Percentiles rank a stretch among this genome's conserved stretches.
phyloP scores from a whole-genome alignment of 2,329 filamentous ascomycete species.

The Ilyonectria mors-panacis region DNA sequence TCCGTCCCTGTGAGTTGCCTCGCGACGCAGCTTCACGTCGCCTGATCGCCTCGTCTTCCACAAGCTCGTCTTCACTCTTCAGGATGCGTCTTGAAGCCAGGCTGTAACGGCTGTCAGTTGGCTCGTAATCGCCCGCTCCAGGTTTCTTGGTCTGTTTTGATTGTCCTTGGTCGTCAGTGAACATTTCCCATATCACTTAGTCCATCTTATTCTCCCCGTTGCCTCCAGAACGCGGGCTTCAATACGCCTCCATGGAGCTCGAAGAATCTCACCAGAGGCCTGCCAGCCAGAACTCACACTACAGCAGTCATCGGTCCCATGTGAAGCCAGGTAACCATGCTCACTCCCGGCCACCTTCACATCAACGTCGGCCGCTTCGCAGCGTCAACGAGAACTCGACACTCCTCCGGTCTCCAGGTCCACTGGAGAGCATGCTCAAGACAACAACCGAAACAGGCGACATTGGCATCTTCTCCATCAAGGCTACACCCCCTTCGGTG shows the following conservation, averaged over 20 bases:
- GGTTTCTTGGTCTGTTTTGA: slow-evolving; percentile 40
- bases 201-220: slow-evolving; percentile 31
- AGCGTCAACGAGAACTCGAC: slow-evolving; percentile 60
- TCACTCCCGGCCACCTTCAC: slow-evolving; percentile 42
- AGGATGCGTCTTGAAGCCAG: slow-evolving; percentile 36
- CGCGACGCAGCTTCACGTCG: not conserved
- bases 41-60: not conserved
- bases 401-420: slow-evolving; percentile 65
- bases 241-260: slow-evolving; percentile 49
- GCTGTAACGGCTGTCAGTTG: slow-evolving; percentile 39
- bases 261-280: slow-evolving; percentile 51
- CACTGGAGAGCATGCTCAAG: slow-evolving; percentile 76
- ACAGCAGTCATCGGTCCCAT: slow-evolving; percentile 51
- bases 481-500: slow-evolving; percentile 48
- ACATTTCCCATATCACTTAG: slow-evolving; percentile 39
- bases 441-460: slow-evolving; percentile 78
- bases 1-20: slow-evolving; percentile 3
- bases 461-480: slow-evolving; percentile 73
- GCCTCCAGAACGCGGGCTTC: slow-evolving; percentile 20
- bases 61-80: slow-evolving; percentile 24
- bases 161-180: slow-evolving; percentile 36
- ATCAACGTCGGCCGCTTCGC: slow-evolving; percentile 58
- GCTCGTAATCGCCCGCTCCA: slow-evolving; percentile 36
- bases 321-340: slow-evolving; percentile 36
- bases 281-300: slow-evolving; percentile 58